These are phyloP conservation scores for Berkeleyomyces basicola DNA, from an alignment of 2,329 filamentous ascomycete genomes.

Conservation along the genomic window DNA sequence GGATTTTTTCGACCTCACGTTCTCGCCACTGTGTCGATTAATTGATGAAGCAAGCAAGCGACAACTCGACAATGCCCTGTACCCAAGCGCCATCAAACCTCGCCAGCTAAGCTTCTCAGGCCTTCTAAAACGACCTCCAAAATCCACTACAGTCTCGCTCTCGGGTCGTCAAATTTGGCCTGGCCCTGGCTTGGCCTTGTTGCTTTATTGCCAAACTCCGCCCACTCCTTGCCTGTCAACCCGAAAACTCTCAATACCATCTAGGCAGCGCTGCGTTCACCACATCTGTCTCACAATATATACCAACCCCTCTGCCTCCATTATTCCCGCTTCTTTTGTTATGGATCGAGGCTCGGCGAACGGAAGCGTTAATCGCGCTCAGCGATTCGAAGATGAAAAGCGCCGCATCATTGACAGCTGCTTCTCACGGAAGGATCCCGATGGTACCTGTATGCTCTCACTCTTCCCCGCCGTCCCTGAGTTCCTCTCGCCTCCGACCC, in stretches of 20 bases:
- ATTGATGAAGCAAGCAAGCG: neutral
- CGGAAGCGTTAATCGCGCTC: slow-evolving; percentile 32
- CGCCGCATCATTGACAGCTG: slow-evolving; percentile 85
- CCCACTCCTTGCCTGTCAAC: neutral
- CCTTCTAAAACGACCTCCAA: neutral
- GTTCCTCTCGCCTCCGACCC: neutral
- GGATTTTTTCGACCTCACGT: neutral
- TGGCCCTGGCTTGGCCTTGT: neutral
- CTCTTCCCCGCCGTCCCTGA: neutral
- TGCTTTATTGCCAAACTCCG: neutral
- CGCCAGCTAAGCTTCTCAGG: slow-evolving; percentile 1
- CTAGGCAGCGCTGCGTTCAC: neutral
- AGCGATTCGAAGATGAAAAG: slow-evolving; percentile 95
- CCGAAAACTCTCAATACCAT: neutral
- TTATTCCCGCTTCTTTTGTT: neutral
- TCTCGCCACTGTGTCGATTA: neutral
- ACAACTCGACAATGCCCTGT: neutral
- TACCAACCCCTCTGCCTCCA: neutral
- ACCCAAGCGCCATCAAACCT: neutral
- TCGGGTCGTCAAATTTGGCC: neutral
- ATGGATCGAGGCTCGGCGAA: neutral
- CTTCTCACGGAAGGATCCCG: slow-evolving; percentile 75
- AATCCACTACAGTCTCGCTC: neutral
- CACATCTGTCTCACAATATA: neutral
- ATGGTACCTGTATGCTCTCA: slow-evolving; percentile 57